Conservation (phyloP, 2,329 filamentous ascomycete genomes). For the Bipolaris bicolor region DNA sequence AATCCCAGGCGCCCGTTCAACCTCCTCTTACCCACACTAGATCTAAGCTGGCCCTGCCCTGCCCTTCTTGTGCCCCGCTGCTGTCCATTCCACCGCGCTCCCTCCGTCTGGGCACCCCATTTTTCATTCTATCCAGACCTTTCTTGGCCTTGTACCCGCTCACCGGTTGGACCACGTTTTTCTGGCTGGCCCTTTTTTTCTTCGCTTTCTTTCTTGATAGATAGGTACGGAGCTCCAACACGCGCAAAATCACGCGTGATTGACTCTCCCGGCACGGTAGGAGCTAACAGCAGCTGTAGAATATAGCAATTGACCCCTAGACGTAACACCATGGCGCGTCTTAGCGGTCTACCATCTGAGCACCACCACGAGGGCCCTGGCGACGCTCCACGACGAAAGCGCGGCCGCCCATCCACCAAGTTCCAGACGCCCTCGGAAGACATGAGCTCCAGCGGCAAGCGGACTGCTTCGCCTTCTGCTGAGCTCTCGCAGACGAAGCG, state of each 20-base stretch:
- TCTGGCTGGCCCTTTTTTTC: slow-evolving; percentile 15
- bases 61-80: slow-evolving; percentile 9
- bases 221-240: slow-evolving; percentile 8
- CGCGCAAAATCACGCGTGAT: slow-evolving; percentile 5
- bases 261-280: neutral
- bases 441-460: slow-evolving; percentile 31
- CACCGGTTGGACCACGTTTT: slow-evolving; percentile 14
- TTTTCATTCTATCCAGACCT: neutral
- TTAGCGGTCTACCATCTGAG: slow-evolving; percentile 44
- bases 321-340: slow-evolving; percentile 39
- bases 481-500: slow-evolving; percentile 41
- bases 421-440: slow-evolving; percentile 30
- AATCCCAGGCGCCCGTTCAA: slow-evolving; percentile 2
- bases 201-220: slow-evolving; percentile 4
- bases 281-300: slow-evolving; percentile 1
- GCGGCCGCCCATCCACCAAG: slow-evolving; percentile 36
- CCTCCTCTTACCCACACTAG: slow-evolving; percentile 4
- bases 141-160: slow-evolving; percentile 5
- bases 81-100: slow-evolving; percentile 1
- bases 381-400: slow-evolving; percentile 41
- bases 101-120: neutral
- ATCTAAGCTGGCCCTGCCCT: slow-evolving; percentile 6
- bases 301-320: neutral
- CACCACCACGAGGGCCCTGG: slow-evolving; percentile 46
- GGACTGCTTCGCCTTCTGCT: slow-evolving; percentile 35